Evolutionary conservation across 225 moss, liverwort and hornwort species (phyloP).

Genomic region (Anthoceros angustus): DNA sequence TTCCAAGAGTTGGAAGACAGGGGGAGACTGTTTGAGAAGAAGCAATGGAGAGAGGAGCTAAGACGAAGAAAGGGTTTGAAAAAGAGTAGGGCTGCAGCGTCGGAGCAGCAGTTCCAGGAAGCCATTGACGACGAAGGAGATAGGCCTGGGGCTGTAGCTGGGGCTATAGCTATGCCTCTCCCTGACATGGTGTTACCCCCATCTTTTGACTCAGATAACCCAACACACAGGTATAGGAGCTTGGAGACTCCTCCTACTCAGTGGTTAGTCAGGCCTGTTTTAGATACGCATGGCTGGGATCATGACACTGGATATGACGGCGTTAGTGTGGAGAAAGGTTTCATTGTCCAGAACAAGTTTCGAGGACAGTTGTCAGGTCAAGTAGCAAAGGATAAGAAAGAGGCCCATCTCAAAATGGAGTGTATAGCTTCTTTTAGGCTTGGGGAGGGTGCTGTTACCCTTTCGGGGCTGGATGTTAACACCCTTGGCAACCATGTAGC

Average conservation of each 20-base stretch:
- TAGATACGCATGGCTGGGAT: conserved; percentile 54
- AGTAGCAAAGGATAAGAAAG: conserved; percentile 52
- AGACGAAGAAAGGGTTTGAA: conserved; percentile 32
- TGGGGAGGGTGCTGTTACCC: conserved; percentile 40
- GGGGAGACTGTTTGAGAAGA: conserved; percentile 47
- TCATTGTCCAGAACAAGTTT: conserved; percentile 26
- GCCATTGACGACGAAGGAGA: conserved; percentile 32
- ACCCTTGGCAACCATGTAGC: conserved; percentile 42
- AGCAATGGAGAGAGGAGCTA: conserved; percentile 45
- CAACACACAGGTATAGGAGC: conserved; percentile 44
- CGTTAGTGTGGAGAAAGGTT: conserved; percentile 45
- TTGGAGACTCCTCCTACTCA: conserved; percentile 39
- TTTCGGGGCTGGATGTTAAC: conserved; percentile 42
- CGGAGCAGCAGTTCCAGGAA: conserved; percentile 19
- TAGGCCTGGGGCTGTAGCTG: conserved; percentile 5
- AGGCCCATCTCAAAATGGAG: conserved; percentile 39
- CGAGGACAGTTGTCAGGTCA: conserved; percentile 40
- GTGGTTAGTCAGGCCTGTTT: conserved; percentile 45
- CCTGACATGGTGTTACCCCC: conserved; percentile 53
- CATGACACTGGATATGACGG: conserved; percentile 54
- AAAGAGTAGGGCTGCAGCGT: conserved; percentile 28
- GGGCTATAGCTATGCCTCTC: conserved; percentile 40
- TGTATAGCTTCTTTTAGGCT: conserved; percentile 39
- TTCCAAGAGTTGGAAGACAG: conserved; percentile 44
- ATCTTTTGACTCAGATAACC: conserved; percentile 42